These are phyloP conservation scores for Ogataea corticis DNA, from an alignment of 805 yeast species.

Conservation along the genomic window DNA sequence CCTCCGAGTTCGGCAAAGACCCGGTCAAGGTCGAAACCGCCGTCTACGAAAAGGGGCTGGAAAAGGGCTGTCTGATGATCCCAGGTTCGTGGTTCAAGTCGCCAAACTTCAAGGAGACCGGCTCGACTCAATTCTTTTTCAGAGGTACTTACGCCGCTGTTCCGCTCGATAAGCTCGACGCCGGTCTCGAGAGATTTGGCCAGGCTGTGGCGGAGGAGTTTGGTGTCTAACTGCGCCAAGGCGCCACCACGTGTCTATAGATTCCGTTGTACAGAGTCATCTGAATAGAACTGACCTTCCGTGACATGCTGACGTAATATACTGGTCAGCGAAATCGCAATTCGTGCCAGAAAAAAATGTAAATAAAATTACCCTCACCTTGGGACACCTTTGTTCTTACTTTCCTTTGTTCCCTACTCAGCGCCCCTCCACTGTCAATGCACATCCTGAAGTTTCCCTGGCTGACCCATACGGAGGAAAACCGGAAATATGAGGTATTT, in stretches of 20 bases:
- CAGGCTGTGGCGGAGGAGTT: constrained; percentile 60
- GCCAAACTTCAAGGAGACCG: constrained; percentile 47
- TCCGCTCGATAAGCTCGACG: constrained; percentile 59
- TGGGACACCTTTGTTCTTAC: too few species aligned
- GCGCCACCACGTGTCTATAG: not conserved
- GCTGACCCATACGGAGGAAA: constrained; percentile 76
- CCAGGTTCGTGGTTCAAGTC: constrained; percentile 84
- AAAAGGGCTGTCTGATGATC: constrained; percentile 66
- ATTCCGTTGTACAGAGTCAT: too few species aligned
- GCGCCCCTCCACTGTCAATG: constrained; percentile 38
- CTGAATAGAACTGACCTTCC: too few species aligned
- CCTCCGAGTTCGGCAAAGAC: constrained; percentile 54
- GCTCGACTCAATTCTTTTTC: constrained; percentile 58
- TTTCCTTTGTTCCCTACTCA: not conserved
- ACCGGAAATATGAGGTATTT: constrained; percentile 79
- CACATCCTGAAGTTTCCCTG: constrained; percentile 68
- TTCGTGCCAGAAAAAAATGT: too few species aligned
- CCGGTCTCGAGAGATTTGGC: constrained; percentile 70
- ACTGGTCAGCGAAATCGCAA: too few species aligned
- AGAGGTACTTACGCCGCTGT: constrained; percentile 92
- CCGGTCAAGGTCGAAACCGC: constrained; percentile 64
- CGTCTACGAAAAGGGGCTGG: constrained; percentile 60
- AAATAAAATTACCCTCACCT: too few species aligned
- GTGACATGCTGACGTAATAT: too few species aligned
- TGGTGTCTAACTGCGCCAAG: constrained; percentile 29